A percentile compares a stretch with the other conserved stretches of the same genome.
These are phyloP conservation scores for Zoysia matrella DNA, from an alignment of 202 grass and related monocot genomes.

Conservation along the genomic window DNA sequence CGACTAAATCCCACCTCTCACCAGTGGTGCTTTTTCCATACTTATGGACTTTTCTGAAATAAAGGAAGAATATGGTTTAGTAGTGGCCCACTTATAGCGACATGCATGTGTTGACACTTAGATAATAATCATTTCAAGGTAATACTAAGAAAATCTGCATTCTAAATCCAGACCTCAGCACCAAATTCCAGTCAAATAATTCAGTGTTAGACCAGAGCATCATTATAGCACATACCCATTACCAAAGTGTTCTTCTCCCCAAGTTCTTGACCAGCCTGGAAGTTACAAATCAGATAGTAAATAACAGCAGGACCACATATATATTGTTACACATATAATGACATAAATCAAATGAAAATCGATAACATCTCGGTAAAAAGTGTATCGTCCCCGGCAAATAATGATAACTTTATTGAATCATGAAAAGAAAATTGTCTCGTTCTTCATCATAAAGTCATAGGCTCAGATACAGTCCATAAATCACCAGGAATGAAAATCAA, in stretches of 20 bases:
- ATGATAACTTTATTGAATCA: not conserved
- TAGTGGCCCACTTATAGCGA: not conserved
- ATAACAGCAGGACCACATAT: not conserved
- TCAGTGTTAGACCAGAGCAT: slow-evolving; percentile 18
- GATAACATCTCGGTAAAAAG: not conserved
- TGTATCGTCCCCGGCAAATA: not conserved
- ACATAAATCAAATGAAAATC: not conserved
- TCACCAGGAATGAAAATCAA: not conserved
- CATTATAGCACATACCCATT: slow-evolving; percentile 67
- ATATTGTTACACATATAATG: not conserved
- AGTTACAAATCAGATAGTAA: slow-evolving; percentile 35
- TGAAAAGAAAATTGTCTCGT: slow-evolving; percentile 10
- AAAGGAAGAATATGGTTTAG: slow-evolving; percentile 11
- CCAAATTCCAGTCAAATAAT: slow-evolving; percentile 16
- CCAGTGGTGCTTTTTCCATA: slow-evolving; percentile 95
- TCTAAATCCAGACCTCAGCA: not conserved
- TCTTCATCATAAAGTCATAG: not conserved
- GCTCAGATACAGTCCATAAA: not conserved
- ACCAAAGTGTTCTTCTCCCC: slow-evolving; percentile 97
- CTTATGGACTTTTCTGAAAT: slow-evolving; percentile 89
- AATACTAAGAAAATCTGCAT: too few relatives aligned
- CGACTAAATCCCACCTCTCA: slow-evolving; percentile 90
- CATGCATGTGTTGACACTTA: too few relatives aligned
- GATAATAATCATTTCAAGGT: too few relatives aligned
- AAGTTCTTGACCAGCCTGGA: slow-evolving; percentile 98